A percentile compares a stretch with the other conserved stretches of the same genome.
Evolutionary conservation across 352 stramenopile species (phyloP).

Genomic region (Pythium brassicae): DNA sequence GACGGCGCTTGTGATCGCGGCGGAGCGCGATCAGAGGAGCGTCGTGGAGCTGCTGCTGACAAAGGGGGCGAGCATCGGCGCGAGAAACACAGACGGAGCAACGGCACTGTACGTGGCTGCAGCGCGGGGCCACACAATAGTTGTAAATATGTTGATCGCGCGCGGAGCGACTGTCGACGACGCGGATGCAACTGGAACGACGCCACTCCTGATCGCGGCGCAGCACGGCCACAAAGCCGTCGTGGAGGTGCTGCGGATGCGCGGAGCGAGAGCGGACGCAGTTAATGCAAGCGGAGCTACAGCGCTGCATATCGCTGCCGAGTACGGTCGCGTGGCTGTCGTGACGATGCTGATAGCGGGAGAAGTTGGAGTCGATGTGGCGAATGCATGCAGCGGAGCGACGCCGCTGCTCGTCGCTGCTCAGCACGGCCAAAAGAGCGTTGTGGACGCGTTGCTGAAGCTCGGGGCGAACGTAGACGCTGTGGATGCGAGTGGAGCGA

Average conservation of each 20-base stretch:
- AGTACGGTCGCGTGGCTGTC: too few relatives aligned
- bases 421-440: too few relatives aligned
- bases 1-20: not conserved
- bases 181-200: not conserved
- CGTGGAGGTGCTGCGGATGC: not conserved
- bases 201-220: not conserved
- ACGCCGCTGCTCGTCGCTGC: too few relatives aligned
- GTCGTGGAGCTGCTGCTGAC: conserved; percentile 1
- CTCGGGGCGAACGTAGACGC: too few relatives aligned
- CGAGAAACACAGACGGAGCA: not conserved
- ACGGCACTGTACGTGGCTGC: not conserved
- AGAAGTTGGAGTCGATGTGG: too few relatives aligned
- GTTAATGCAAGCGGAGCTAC: too few relatives aligned
- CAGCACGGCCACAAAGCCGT: not conserved
- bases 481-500: not conserved
- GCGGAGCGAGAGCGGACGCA: not conserved
- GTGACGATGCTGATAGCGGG: too few relatives aligned
- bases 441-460: too few relatives aligned
- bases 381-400: too few relatives aligned
- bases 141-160: not conserved
- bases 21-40: not conserved
- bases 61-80: not conserved
- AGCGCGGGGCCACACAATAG: not conserved
- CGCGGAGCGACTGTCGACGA: not conserved
- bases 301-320: too few relatives aligned